These are phyloP conservation scores for Colletotrichum musicola DNA, from an alignment of 2,329 filamentous ascomycete species.

Conservation along the genomic window DNA sequence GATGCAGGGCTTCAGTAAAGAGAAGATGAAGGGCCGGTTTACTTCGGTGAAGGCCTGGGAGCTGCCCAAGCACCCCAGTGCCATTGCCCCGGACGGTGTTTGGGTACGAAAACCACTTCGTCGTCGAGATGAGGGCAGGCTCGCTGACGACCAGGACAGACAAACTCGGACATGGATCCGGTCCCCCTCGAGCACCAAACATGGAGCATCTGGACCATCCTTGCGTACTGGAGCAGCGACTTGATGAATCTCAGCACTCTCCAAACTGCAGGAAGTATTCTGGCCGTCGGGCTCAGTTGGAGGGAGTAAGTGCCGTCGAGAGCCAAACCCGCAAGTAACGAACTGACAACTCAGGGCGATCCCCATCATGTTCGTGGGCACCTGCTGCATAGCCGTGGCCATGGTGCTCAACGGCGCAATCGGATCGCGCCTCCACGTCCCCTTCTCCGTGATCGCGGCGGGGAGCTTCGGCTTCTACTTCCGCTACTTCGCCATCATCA, in stretches of 20 bases:
- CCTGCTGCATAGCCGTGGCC: conserved; percentile 61
- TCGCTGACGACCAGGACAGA: conserved; percentile 4
- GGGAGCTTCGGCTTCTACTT: conserved; percentile 54
- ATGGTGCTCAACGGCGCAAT: conserved; percentile 54
- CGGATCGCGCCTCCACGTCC: conserved; percentile 51
- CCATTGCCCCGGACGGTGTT: conserved; percentile 59
- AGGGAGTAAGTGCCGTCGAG: conserved; percentile 13
- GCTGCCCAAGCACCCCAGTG: conserved; percentile 60
- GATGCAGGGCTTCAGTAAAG: conserved; percentile 42
- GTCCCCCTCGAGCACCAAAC: conserved; percentile 42
- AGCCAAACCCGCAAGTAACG: not conserved
- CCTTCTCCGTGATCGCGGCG: conserved; percentile 52
- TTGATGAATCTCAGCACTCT: conserved; percentile 51
- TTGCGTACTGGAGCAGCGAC: conserved; percentile 53
- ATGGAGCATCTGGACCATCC: conserved; percentile 51
- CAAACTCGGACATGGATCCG: conserved; percentile 37
- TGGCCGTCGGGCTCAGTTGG: conserved; percentile 52
- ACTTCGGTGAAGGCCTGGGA: conserved; percentile 59
- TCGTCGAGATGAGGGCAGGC: not conserved
- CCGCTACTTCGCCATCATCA: conserved; percentile 49
- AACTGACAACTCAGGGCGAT: conserved; percentile 22
- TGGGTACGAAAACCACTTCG: conserved; percentile 47
- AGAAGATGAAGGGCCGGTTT: conserved; percentile 51
- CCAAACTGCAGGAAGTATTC: conserved; percentile 51
- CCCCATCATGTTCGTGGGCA: conserved; percentile 47